A percentile compares a stretch with the other conserved stretches of the same genome.
These are phyloP conservation scores for Cyphellophora europaea DNA, from an alignment of 2,329 filamentous ascomycete species.

Conservation along the genomic window DNA sequence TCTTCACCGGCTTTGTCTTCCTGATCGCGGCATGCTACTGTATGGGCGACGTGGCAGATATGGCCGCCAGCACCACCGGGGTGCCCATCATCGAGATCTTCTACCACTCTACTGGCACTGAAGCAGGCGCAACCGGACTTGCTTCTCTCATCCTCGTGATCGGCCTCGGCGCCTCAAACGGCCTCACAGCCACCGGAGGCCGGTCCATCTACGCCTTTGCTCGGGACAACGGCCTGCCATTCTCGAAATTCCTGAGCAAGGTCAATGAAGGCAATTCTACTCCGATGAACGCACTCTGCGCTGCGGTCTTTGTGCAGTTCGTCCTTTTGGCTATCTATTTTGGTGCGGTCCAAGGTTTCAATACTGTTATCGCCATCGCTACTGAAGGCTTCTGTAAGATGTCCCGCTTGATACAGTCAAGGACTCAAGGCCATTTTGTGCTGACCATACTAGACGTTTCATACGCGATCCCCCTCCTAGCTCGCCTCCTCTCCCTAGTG, in stretches of 20 bases:
- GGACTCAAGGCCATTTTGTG: too few relatives aligned
- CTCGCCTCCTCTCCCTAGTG: background rate
- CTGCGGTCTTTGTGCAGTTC: slow-evolving; percentile 37
- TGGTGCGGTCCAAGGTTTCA: slow-evolving; percentile 45
- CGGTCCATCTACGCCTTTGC: slow-evolving; percentile 45
- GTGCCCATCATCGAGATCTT: slow-evolving; percentile 39
- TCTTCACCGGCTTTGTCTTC: slow-evolving; percentile 18
- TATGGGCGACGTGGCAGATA: slow-evolving; percentile 17
- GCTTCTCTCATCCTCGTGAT: slow-evolving; percentile 37
- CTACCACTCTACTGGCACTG: slow-evolving; percentile 31
- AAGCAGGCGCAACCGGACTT: slow-evolving; percentile 33
- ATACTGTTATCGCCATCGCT: slow-evolving; percentile 48
- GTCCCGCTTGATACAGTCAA: too few relatives aligned
- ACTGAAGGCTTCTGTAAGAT: slow-evolving; percentile 50
- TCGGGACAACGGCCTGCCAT: slow-evolving; percentile 39
- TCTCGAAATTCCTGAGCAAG: slow-evolving; percentile 23
- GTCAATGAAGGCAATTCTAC: background rate
- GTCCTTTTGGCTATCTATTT: slow-evolving; percentile 48
- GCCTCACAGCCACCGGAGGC: slow-evolving; percentile 42
- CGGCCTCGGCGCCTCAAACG: slow-evolving; percentile 36
- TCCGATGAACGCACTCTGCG: slow-evolving; percentile 1
- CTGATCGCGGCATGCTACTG: slow-evolving; percentile 18
- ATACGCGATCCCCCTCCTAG: slow-evolving; percentile 43
- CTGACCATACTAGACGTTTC: slow-evolving; percentile 49
- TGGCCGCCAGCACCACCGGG: slow-evolving; percentile 27